Evolutionary conservation across 1,284 basidiomycete genomes (phyloP), one percentile per base, ranked within the genome.

Genomic region (Marasmius fiardii): DNA sequence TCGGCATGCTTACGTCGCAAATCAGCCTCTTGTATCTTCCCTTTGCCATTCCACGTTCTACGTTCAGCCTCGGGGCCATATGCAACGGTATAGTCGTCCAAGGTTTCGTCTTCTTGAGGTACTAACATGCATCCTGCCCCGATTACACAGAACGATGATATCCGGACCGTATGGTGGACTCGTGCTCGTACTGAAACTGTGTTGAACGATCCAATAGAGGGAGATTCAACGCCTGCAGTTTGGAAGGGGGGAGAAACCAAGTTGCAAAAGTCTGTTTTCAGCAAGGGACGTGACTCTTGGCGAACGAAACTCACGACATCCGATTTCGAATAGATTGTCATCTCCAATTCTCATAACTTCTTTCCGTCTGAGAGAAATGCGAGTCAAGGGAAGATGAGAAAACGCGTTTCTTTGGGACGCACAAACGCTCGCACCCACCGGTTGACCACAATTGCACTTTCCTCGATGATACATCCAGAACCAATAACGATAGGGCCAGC

Each of bases 251-350:
- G n/a, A n/a, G n/a, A n/a, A n/a, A n/a, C n/a, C n/a, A n/a, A n/a
- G n/a, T n/a, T n/a, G n/a, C n/a, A n/a, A n/a, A n/a, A n/a, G n/a
- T n/a, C n/a, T n/a, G n/a, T n/a, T n/a, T n/a, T n/a, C n/a, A n/a
- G n/a, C n/a, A n/a, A n/a, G n/a, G n/a, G n/a, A n/a, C n/a, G n/a
- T n/a, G n/a, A n/a, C n/a, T n/a, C n/a, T n/a, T n/a, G 47, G 43
- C 48, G 52, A 28, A 16, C 16, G 58, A 50, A 3, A 83, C 90
- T 63, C 65, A 91, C 93, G 86, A 69, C 88, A 93, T 10, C 89
- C 92, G 50, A 96, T 93, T 74, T 97, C 93, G 67, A 99, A 96
- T 52, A 94, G 75, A 69, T 98, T 98, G 56, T 90, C 83, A 66
- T 95, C 87, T 11, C 96, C 96, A 51, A 99, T 93, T 18, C 83